These are phyloP conservation scores for Claviceps maximensis DNA, from an alignment of 2,329 filamentous ascomycete genomes.

Conservation along the genomic window DNA sequence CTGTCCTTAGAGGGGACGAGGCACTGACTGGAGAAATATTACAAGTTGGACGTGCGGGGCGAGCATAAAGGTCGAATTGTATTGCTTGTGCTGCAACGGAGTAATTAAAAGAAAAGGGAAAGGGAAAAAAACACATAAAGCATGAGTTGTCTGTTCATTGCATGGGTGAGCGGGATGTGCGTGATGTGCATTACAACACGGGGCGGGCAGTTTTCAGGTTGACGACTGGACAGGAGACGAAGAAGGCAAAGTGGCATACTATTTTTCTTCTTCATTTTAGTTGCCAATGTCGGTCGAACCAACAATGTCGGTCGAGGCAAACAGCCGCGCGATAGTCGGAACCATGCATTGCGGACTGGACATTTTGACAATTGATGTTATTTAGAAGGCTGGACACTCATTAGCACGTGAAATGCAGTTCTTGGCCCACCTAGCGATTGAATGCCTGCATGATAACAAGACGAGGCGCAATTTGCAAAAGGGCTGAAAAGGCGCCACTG, in stretches of 20 bases:
- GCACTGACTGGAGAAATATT: conserved; percentile 60
- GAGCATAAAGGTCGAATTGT: conserved; percentile 1
- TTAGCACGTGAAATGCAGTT: background rate
- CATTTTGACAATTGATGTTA: background rate
- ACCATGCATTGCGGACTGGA: background rate
- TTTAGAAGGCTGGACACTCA: background rate
- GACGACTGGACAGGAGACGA: background rate
- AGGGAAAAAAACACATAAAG: background rate
- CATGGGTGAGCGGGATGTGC: conserved; percentile 2
- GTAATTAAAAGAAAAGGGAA: background rate
- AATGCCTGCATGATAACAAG: background rate
- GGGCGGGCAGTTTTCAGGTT: background rate
- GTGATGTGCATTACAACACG: background rate
- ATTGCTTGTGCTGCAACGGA: background rate
- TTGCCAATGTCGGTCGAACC: background rate
- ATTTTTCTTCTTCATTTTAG: background rate
- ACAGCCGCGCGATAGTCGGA: background rate
- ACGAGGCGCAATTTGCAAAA: background rate
- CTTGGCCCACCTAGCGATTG: background rate
- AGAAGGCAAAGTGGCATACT: background rate
- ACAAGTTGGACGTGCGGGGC: conserved; percentile 70
- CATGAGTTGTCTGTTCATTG: background rate
- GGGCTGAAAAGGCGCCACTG: background rate
- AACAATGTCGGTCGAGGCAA: background rate
- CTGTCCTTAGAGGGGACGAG: conserved; percentile 71